These are phyloP conservation scores for Auriscalpium orientale DNA, from an alignment of 768 basidiomycete genomes.

Conservation along the genomic window DNA sequence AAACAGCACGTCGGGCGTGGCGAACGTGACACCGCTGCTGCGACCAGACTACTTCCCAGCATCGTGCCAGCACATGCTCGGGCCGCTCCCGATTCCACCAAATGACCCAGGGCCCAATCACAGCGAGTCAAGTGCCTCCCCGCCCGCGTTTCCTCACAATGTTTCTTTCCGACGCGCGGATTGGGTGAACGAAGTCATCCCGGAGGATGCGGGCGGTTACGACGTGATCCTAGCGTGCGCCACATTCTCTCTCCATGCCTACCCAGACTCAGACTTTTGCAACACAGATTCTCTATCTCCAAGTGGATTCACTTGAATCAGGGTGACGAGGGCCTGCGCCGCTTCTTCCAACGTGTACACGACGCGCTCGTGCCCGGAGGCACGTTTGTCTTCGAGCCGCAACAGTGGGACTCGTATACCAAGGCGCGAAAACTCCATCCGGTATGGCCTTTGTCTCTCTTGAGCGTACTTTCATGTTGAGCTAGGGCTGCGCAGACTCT, in stretches of 20 bases:
- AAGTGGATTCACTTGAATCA: constrained; percentile 90
- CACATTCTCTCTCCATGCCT: neutral
- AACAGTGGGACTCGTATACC: constrained; percentile 77
- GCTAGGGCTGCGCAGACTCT: constrained; percentile 31
- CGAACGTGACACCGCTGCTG: neutral
- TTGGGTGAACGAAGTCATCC: constrained; percentile 54
- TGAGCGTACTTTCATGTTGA: too few relatives aligned
- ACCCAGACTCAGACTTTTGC: neutral
- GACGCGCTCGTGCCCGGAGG: constrained; percentile 54
- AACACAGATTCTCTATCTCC: constrained; percentile 66
- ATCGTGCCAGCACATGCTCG: constrained; percentile 71
- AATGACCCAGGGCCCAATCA: constrained; percentile 18
- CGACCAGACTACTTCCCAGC: constrained; percentile 58
- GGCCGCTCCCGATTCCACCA: constrained; percentile 62
- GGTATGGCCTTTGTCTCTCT: constrained; percentile 24
- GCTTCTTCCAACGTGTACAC: constrained; percentile 61
- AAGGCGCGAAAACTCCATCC: constrained; percentile 67
- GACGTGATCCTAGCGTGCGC: constrained; percentile 76
- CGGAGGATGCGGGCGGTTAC: constrained; percentile 56
- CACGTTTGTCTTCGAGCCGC: constrained; percentile 72
- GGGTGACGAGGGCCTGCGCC: constrained; percentile 63
- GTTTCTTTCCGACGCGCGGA: constrained; percentile 63
- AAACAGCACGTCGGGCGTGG: neutral
- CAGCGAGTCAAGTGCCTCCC: neutral
- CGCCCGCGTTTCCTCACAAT: constrained; percentile 67